Percentiles rank a stretch among this genome's conserved stretches.
Evolutionary conservation across 1,139 yeast genomes (phyloP).

Genomic region (Pichia sp.): DNA sequence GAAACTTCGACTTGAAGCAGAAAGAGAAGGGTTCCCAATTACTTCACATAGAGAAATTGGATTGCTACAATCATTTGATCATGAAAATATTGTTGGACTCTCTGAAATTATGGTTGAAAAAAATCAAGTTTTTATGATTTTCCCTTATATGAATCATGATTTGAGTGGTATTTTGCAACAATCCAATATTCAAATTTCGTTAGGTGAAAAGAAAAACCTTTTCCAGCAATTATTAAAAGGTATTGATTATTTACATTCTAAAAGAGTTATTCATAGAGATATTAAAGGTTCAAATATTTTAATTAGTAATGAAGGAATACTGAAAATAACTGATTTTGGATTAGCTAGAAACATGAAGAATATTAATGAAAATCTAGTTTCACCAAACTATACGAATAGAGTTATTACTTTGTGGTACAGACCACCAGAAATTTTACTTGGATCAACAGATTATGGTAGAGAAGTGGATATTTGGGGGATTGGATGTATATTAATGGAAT

Average conservation of each 20-base stretch:
- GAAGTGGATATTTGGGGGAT: constrained; percentile 97
- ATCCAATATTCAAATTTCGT: constrained; percentile 56
- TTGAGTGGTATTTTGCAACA: constrained; percentile 81
- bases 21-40: constrained; percentile 92
- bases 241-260: constrained; percentile 70
- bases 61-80: constrained; percentile 79
- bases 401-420: constrained; percentile 96
- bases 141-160: constrained; percentile 92
- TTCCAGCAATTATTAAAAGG: constrained; percentile 77
- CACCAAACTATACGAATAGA: constrained; percentile 81
- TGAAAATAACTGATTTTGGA: constrained; percentile 92
- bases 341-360: constrained; percentile 76
- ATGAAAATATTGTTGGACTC: constrained; percentile 72
- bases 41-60: constrained; percentile 92
- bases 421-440: constrained; percentile 88
- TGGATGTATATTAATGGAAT: constrained; percentile 82
- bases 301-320: constrained; percentile 60
- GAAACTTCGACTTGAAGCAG: constrained; percentile 73
- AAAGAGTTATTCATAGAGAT: constrained; percentile 83
- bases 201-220: constrained; percentile 68
- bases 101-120: constrained; percentile 87
- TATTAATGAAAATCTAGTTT: constrained; percentile 42
- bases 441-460: constrained; percentile 83
- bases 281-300: constrained; percentile 90
- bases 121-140: constrained; percentile 78